These are phyloP conservation scores for Diutina neorugosa DNA, from an alignment of 1,139 yeast species.

Conservation along the genomic window DNA sequence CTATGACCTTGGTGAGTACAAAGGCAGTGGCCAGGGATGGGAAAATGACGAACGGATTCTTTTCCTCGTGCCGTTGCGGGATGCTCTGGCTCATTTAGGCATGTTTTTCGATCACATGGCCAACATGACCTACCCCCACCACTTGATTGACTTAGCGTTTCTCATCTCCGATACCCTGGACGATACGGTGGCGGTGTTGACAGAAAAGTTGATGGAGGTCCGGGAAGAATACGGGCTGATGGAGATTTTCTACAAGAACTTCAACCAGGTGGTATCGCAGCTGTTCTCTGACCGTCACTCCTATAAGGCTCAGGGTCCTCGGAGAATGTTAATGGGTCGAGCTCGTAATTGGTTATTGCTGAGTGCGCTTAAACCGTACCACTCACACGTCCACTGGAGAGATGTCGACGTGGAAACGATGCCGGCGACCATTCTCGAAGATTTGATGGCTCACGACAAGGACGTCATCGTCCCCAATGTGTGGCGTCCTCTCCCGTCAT, in stretches of 20 bases:
- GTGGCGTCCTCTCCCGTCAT: conserved; percentile 59
- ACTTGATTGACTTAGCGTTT: conserved; percentile 45
- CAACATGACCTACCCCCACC: conserved; percentile 46
- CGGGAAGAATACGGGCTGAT: conserved; percentile 33
- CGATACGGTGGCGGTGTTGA: conserved; percentile 3
- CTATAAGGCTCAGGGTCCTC: conserved; percentile 42
- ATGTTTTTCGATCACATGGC: conserved; percentile 49
- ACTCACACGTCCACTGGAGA: conserved; percentile 43
- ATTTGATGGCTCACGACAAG: conserved; percentile 41
- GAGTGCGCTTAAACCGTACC: conserved; percentile 40
- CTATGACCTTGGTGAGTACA: conserved; percentile 34
- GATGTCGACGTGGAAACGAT: conserved; percentile 45
- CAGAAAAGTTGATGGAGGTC: background rate
- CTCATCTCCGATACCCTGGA: conserved; percentile 31
- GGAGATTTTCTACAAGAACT: conserved; percentile 42
- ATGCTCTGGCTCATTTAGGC: conserved; percentile 51
- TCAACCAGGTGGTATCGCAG: conserved; percentile 41
- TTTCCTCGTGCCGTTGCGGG: conserved; percentile 48
- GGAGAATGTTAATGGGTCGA: conserved; percentile 41
- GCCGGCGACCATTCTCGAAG: conserved; percentile 39
- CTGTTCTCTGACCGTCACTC: conserved; percentile 42
- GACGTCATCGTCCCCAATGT: conserved; percentile 68
- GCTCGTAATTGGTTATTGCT: conserved; percentile 45
- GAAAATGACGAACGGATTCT: conserved; percentile 51
- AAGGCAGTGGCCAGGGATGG: conserved; percentile 35